Conservation (phyloP, 768 basidiomycete species). For the Boletellus ananiceps region DNA sequence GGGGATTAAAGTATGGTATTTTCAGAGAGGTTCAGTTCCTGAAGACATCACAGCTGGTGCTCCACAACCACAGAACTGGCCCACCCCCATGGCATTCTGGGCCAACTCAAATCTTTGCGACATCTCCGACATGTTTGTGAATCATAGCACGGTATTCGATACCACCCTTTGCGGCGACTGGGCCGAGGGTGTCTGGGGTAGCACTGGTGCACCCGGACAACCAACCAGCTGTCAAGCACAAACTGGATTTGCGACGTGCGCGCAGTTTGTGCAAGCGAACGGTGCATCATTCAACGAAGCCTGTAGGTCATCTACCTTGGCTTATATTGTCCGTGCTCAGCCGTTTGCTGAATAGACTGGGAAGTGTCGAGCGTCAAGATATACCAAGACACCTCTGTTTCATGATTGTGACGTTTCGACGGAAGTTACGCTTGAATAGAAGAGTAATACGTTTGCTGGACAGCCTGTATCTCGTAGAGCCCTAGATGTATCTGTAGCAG, state of each 20-base stretch:
- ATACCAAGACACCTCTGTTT: constrained; percentile 46
- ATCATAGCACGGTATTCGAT: constrained; percentile 78
- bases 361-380: constrained; percentile 73
- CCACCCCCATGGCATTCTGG: constrained; percentile 74
- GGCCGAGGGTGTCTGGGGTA: constrained; percentile 78
- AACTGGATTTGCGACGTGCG: constrained; percentile 80
- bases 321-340: constrained; percentile 4
- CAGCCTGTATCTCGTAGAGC: constrained; percentile 19
- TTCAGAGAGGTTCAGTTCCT: constrained; percentile 69
- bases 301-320: constrained; percentile 49
- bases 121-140: constrained; percentile 73
- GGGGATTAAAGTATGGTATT: constrained; percentile 83
- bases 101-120: constrained; percentile 63
- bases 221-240: constrained; percentile 77
- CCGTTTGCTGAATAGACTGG: constrained; percentile 53
- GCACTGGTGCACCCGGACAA: constrained; percentile 76
- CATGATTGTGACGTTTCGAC: constrained; percentile 15
- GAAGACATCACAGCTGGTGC: constrained; percentile 65
- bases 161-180: constrained; percentile 90
- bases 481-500: constrained; percentile 16
- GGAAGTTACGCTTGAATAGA: constrained; percentile 11
- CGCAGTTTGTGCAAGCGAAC: constrained; percentile 66
- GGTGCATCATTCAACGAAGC: constrained; percentile 71
- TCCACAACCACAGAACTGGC: constrained; percentile 78
- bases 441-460: background rate